Conservation (phyloP, 2,329 filamentous ascomycete genomes). For the Bimuria novae-zelandiae region DNA sequence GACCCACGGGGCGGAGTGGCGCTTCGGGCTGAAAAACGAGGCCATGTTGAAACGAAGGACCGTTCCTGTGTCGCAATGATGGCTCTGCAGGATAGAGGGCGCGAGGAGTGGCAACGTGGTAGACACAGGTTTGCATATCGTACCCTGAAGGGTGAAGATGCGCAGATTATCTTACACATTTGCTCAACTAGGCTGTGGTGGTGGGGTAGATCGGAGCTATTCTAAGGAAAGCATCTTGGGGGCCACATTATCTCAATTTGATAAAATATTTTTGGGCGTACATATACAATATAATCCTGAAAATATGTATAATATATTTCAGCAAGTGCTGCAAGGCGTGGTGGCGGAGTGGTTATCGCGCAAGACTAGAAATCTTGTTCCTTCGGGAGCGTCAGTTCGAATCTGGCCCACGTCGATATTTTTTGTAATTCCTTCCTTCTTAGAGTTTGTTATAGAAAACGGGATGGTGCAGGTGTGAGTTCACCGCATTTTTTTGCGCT, state of each 20-base stretch:
- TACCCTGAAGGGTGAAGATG: background rate
- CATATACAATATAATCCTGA: background rate
- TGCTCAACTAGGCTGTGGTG: background rate
- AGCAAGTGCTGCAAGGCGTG: slow-evolving; percentile 28
- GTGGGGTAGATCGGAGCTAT: slow-evolving; percentile 2
- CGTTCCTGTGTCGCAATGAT: background rate
- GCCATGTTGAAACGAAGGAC: background rate
- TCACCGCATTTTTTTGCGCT: background rate
- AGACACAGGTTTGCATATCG: background rate
- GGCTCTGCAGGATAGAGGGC: background rate
- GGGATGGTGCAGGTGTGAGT: no score
- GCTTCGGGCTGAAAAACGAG: slow-evolving; percentile 8
- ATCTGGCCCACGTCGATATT: slow-evolving; percentile 45
- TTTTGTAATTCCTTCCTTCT: no score
- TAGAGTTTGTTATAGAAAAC: no score
- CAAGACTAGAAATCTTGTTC: slow-evolving; percentile 51
- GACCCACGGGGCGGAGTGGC: slow-evolving; percentile 1
- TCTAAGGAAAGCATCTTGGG: background rate
- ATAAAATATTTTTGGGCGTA: no score
- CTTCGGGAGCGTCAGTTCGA: slow-evolving; percentile 50
- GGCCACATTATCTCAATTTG: no score
- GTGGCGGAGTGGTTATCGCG: slow-evolving; percentile 51
- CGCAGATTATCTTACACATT: slow-evolving; percentile 4
- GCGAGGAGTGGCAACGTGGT: background rate
- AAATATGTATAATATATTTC: slow-evolving; percentile 10